Evolutionary conservation across 2,329 filamentous ascomycete species (phyloP).

Genomic region (Nemania bipapillata): DNA sequence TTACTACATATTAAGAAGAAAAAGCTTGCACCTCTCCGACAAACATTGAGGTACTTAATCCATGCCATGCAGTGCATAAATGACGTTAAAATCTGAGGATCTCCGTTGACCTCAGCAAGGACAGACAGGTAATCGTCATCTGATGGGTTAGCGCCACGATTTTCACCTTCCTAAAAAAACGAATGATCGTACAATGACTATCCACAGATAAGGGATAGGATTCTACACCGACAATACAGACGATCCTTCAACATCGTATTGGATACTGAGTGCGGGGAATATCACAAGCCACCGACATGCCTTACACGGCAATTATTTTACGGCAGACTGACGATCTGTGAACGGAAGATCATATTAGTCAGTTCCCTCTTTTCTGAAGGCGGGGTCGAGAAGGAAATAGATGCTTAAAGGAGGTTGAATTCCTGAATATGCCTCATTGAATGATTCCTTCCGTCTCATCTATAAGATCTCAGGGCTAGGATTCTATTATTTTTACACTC

Average conservation of each 20-base stretch:
- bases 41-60: slow-evolving; percentile 1
- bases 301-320: background rate
- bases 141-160: slow-evolving; percentile 21
- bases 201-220: slow-evolving; percentile 24
- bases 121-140: background rate
- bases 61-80: background rate
- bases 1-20: slow-evolving; percentile 17
- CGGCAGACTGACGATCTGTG: background rate
- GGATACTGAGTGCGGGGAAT: slow-evolving; percentile 25
- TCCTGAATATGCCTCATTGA: background rate
- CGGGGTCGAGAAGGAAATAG: background rate
- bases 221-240: background rate
- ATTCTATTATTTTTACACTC: background rate
- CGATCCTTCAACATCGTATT: slow-evolving; percentile 23
- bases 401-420: slow-evolving; percentile 24
- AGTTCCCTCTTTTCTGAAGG: background rate
- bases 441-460: background rate
- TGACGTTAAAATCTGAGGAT: slow-evolving; percentile 10
- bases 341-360: background rate
- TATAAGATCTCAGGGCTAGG: background rate
- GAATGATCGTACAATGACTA: background rate
- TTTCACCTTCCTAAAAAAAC: slow-evolving; percentile 35
- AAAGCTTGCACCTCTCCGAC: background rate
- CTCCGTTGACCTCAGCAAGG: background rate
- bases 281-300: background rate